A percentile compares a stretch with the other conserved stretches of the same genome.
Evolutionary conservation across 2,329 filamentous ascomycete genomes (phyloP).

Genomic region (Verticillium longisporum): DNA sequence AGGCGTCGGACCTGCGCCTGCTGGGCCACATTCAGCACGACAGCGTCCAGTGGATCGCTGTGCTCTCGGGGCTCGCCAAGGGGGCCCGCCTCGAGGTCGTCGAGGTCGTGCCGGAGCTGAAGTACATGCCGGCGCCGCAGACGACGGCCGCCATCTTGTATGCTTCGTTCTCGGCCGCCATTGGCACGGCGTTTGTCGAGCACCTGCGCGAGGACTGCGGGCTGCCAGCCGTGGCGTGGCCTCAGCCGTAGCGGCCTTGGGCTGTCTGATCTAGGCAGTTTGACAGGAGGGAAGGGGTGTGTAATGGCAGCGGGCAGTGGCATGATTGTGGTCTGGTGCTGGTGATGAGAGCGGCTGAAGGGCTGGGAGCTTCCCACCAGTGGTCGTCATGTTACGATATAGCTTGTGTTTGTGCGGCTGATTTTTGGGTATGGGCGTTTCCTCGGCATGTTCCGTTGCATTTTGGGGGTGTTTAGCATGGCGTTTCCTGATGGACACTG

Average conservation of each 20-base stretch:
- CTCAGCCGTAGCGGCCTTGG: background rate
- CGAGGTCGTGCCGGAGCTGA: slow-evolving; percentile 45
- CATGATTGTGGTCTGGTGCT: background rate
- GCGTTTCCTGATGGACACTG: background rate
- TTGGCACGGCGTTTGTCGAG: slow-evolving; percentile 48
- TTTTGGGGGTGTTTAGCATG: background rate
- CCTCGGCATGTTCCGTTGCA: background rate
- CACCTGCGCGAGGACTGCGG: slow-evolving; percentile 31
- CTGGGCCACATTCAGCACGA: slow-evolving; percentile 37
- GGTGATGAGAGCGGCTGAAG: background rate
- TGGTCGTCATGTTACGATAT: background rate
- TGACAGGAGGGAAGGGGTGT: background rate
- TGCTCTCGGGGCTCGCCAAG: slow-evolving; percentile 42
- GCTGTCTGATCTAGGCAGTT: background rate
- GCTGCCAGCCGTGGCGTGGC: slow-evolving; percentile 4
- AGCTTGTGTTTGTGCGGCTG: background rate
- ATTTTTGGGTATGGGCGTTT: background rate
- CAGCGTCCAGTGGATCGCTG: slow-evolving; percentile 50
- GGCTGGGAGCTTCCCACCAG: background rate
- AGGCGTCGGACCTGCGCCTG: slow-evolving; percentile 38
- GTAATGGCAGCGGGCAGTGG: background rate
- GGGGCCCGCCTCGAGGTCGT: slow-evolving; percentile 31
- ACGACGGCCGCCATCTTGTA: slow-evolving; percentile 50
- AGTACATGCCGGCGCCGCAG: slow-evolving; percentile 44
- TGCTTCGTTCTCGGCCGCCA: slow-evolving; percentile 52